These are phyloP conservation scores for Aegilops longissima DNA, from an alignment of 176 grass and related monocot genomes.

Conservation along the genomic window DNA sequence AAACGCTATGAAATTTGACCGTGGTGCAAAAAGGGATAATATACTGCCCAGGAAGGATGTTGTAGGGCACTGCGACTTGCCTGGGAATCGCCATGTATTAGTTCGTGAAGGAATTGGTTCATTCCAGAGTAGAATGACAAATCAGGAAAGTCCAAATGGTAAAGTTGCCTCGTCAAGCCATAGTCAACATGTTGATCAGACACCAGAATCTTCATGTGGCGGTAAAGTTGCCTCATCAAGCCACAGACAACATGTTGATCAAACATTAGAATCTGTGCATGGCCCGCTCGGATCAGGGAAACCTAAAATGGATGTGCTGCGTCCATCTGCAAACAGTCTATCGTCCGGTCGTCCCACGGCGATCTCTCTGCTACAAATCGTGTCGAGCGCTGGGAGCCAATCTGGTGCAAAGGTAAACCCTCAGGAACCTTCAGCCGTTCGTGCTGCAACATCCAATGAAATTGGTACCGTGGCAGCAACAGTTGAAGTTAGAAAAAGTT, in stretches of 20 bases:
- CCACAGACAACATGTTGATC: neutral
- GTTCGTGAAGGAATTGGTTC: constrained; percentile 3
- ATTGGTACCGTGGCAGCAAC: neutral
- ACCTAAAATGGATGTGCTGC: neutral
- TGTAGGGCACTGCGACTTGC: neutral
- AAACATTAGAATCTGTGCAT: neutral
- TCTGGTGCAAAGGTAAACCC: constrained; percentile 17
- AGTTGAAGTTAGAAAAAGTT: constrained; percentile 5
- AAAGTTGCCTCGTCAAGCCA: constrained; percentile 25
- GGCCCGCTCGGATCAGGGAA: neutral
- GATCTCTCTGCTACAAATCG: neutral
- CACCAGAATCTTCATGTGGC: neutral
- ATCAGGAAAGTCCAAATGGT: constrained; percentile 33
- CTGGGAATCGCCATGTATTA: neutral
- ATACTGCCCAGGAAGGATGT: neutral
- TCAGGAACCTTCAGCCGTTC: neutral
- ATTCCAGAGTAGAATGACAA: constrained; percentile 15
- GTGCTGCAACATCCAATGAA: constrained; percentile 2
- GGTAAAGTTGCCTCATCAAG: constrained; percentile 25
- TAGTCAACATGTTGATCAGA: neutral
- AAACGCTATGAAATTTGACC: neutral
- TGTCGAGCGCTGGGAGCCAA: constrained; percentile 3
- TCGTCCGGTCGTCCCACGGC: neutral
- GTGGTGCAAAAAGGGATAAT: constrained; percentile 18
- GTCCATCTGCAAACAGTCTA: neutral